Base-by-base conservation (phyloP, 768 basidiomycete species). In the Russula griseocarnosa region DNA sequence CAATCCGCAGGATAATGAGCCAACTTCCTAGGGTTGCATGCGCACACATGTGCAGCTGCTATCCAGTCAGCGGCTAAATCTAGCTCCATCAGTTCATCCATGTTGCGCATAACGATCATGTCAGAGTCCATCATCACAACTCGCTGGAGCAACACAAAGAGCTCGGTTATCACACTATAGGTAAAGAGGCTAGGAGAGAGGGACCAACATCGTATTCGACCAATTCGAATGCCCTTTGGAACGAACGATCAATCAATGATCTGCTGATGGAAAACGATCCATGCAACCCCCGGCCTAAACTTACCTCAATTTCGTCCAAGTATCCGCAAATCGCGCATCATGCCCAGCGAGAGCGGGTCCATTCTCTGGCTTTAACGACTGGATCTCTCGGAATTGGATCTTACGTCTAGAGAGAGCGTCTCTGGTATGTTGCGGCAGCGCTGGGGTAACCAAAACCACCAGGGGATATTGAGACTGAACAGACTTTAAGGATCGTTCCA, bases 1-100 rank as follows among this genome's bases (percentile, higher is more conserved):
- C 96, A 99, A 72, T 97, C 94, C 4, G 75, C 70, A 9, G 96
- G 96, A 75, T 99, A 99, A 73, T 95, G 92, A 3, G 79, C 65
- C 22, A 96, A 73, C 71, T 85, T 87, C 44, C 86, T 83, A 8
- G 95, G 96, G 74, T 99, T 99, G 77, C 96, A 99, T 4, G 94
- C 86, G 71, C 96, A 99, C 16, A 86, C 94, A 68, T 96, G 95
- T 0, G 79, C 82, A 0, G 94, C 94, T 6, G 92, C 94, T 62
- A 98, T 94, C 74, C 87, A 85, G 66, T 86, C 90, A 22, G 73
- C 63, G 2, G 79, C 80, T 5, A 96, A 76, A 34, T 76, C 71
- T 20, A 83, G 62, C 30, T 80, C 76, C 74, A 83, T 75, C 58
- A 91, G 74, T 51, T 87, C 84, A 75, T 96, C 94, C 86, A 96